Evolutionary conservation across 1,284 basidiomycete species (phyloP).

Genomic region (Phlebopus sp.): DNA sequence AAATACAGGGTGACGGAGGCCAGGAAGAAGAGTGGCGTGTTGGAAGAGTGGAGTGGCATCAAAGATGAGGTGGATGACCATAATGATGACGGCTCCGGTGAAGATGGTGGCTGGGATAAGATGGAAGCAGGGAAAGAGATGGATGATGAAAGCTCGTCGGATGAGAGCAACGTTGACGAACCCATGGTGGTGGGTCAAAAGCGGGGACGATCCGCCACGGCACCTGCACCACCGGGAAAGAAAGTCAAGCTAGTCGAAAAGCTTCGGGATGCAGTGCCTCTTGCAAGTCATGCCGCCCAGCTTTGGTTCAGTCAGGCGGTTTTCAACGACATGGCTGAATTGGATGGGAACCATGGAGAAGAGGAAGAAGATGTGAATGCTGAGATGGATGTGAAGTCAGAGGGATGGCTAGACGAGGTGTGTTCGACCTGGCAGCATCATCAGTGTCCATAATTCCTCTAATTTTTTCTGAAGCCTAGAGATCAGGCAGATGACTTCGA

Average conservation of each 20-base stretch:
- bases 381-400: constrained; percentile 20
- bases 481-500: constrained; percentile 20
- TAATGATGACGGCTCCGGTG: constrained; percentile 44
- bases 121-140: constrained; percentile 63
- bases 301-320: constrained; percentile 97
- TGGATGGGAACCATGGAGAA: constrained; percentile 36
- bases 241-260: constrained; percentile 42
- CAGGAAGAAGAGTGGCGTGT: constrained; percentile 70
- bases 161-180: constrained; percentile 51
- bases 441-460: constrained; percentile 9
- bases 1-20: constrained; percentile 90
- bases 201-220: constrained; percentile 39
- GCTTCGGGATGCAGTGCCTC: constrained; percentile 36
- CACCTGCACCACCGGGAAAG: constrained; percentile 34
- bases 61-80: constrained; percentile 47
- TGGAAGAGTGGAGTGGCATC: constrained; percentile 81
- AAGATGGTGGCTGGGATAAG: constrained; percentile 76
- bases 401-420: constrained; percentile 37
- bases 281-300: constrained; percentile 50
- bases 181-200: constrained; percentile 39
- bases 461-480: constrained; percentile 18
- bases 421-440: constrained; percentile 5
- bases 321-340: constrained; percentile 66
- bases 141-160: constrained; percentile 57
- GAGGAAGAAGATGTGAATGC: constrained; percentile 42